A percentile compares a stretch with the other conserved stretches of the same genome.
phyloP scores from a whole-genome alignment of 169 alveolate genomes.

The Eimeria acervulina region DNA sequence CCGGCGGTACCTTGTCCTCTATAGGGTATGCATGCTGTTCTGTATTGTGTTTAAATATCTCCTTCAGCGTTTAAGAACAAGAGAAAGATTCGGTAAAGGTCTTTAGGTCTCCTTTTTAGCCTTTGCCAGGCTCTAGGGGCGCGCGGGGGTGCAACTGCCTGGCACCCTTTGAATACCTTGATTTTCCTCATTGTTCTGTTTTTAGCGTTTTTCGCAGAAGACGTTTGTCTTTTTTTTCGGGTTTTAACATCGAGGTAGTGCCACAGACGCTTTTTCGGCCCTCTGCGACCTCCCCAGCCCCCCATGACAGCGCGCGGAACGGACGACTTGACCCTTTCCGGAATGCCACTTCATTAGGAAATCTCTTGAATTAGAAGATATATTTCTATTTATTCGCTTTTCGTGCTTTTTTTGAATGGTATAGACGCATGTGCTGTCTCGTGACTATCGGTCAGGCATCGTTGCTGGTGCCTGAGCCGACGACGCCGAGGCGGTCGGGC shows the following conservation, averaged over 20 bases:
- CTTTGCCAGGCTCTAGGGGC: background rate
- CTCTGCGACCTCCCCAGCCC: slow-evolving; percentile 10
- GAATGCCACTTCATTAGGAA: slow-evolving; percentile 4
- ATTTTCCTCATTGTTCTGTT: background rate
- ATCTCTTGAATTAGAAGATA: background rate
- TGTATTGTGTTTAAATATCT: background rate
- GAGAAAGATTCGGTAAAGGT: background rate
- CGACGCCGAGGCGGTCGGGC: slow-evolving; percentile 69
- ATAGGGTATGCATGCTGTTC: background rate
- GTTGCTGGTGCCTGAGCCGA: slow-evolving; percentile 77
- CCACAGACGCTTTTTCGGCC: background rate
- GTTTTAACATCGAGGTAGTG: background rate
- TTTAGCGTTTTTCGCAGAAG: background rate
- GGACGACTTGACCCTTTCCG: slow-evolving; percentile 41
- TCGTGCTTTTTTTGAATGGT: slow-evolving; percentile 4
- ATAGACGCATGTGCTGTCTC: slow-evolving; percentile 59
- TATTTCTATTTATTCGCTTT: background rate
- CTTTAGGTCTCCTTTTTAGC: background rate
- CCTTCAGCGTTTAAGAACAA: background rate
- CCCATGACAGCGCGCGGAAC: slow-evolving; percentile 49
- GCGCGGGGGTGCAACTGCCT: slow-evolving; percentile 60
- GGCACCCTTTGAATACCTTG: slow-evolving; percentile 7
- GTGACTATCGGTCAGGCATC: slow-evolving; percentile 68
- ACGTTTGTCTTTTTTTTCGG: background rate
- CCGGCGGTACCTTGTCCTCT: background rate